A percentile compares a stretch with the other conserved stretches of the same genome.
These are phyloP conservation scores for Raffaelea albimanens DNA, from an alignment of 2,329 filamentous ascomycete genomes.

Conservation along the genomic window DNA sequence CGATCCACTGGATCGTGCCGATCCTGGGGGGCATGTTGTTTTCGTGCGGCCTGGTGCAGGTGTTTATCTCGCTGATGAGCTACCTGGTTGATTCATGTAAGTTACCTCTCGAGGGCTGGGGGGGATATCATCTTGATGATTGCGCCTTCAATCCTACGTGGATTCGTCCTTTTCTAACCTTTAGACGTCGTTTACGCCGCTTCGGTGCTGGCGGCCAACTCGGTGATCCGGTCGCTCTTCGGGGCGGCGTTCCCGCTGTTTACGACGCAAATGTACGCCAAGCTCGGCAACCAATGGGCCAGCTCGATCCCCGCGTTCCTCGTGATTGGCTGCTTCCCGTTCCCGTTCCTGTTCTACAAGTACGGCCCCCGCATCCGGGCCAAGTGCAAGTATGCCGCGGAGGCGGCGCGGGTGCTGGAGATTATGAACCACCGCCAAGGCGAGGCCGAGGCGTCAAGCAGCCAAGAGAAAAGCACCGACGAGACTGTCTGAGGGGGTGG, in stretches of 20 bases:
- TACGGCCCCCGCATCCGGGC: conserved; percentile 33
- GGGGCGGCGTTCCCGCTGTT: conserved; percentile 53
- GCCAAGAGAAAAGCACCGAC: too few relatives aligned
- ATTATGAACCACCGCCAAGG: too few relatives aligned
- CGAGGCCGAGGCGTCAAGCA: too few relatives aligned
- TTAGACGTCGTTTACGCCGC: too few relatives aligned
- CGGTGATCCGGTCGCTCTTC: conserved; percentile 44
- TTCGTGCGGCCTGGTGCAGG: conserved; percentile 24
- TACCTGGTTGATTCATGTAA: conserved; percentile 45
- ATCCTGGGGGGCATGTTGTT: conserved; percentile 29
- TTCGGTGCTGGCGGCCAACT: conserved; percentile 53
- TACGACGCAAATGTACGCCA: conserved; percentile 48
- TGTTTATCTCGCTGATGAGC: conserved; percentile 44
- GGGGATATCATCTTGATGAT: too few relatives aligned
- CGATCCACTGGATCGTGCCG: conserved; percentile 48
- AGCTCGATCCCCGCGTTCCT: conserved; percentile 37
- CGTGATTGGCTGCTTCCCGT: conserved; percentile 35
- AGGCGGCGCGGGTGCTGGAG: too few relatives aligned
- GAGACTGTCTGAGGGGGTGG: too few relatives aligned
- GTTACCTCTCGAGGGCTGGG: too few relatives aligned
- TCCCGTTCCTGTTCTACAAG: conserved; percentile 47
- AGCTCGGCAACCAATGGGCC: conserved; percentile 52
- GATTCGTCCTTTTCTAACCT: too few relatives aligned
- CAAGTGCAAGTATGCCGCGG: conserved; percentile 2
- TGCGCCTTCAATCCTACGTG: too few relatives aligned